phyloP scores from a whole-genome alignment of 805 yeast genomes.

The Hanseniaspora lachancei region DNA sequence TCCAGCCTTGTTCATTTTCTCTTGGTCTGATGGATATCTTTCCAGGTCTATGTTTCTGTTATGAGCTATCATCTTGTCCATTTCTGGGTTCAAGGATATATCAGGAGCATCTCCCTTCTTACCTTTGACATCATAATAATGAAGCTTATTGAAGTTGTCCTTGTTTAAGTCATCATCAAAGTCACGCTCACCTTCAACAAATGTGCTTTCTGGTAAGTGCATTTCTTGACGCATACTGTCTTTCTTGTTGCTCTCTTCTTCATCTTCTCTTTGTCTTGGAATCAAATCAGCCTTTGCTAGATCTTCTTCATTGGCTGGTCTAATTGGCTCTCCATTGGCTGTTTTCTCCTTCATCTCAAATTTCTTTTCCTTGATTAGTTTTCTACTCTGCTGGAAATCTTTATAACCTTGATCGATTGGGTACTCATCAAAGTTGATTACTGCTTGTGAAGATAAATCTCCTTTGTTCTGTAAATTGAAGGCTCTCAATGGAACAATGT shows the following conservation, averaged over 20 bases:
- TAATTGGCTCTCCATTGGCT: slow-evolving; percentile 15
- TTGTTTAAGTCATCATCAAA: background rate
- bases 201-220: slow-evolving; percentile 4
- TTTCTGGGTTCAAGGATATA: slow-evolving; percentile 11
- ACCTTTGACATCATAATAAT: slow-evolving; percentile 6
- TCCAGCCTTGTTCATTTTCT: slow-evolving; percentile 3
- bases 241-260: background rate
- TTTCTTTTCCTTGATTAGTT: slow-evolving; percentile 21
- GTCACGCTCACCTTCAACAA: slow-evolving; percentile 2
- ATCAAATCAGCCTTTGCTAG: slow-evolving; percentile 23
- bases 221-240: background rate
- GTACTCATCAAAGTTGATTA: slow-evolving; percentile 30
- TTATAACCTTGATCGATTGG: slow-evolving; percentile 55
- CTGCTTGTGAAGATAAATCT: slow-evolving; percentile 25
- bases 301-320: slow-evolving; percentile 23
- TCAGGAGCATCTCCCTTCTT: background rate
- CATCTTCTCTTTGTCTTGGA: slow-evolving; percentile 16
- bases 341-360: slow-evolving; percentile 19
- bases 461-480: slow-evolving; percentile 17
- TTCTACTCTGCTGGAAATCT: slow-evolving; percentile 43
- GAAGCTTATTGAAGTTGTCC: slow-evolving; percentile 1
- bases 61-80: background rate
- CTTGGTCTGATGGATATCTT: background rate
- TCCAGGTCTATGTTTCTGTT: slow-evolving; percentile 5
- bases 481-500: slow-evolving; percentile 56